Evolutionary conservation across 768 basidiomycete species (phyloP).

Genomic region (Termitomyces sp.): DNA sequence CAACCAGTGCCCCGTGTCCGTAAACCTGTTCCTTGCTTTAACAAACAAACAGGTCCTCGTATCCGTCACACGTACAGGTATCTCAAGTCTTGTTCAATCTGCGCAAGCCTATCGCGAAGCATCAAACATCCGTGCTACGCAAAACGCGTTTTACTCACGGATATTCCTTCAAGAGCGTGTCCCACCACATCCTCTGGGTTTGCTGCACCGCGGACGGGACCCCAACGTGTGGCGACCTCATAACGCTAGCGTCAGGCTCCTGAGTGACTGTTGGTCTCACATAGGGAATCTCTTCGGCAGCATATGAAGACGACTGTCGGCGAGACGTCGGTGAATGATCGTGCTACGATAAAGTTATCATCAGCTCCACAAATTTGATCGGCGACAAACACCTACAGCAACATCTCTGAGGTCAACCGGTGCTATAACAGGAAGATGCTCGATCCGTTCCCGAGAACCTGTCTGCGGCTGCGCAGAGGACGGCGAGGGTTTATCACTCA

Average conservation of each 20-base stretch:
- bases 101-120: constrained; percentile 32
- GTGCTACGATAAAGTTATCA: constrained; percentile 15
- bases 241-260: constrained; percentile 31
- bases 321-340: constrained; percentile 26
- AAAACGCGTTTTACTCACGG: constrained; percentile 23
- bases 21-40: constrained; percentile 49
- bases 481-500: constrained; percentile 20
- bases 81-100: constrained; percentile 44
- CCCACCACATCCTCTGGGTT: constrained; percentile 39
- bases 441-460: constrained; percentile 11
- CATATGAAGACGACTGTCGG: constrained; percentile 22
- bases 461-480: constrained; percentile 18
- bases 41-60: neutral
- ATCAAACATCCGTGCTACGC: neutral
- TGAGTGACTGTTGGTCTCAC: constrained; percentile 31
- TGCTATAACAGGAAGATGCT: constrained; percentile 9
- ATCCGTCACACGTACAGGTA: constrained; percentile 35
- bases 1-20: constrained; percentile 59
- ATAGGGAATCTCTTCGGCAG: constrained; percentile 31
- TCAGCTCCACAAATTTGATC: neutral
- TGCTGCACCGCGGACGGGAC: constrained; percentile 26
- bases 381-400: constrained; percentile 20
- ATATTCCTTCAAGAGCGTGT: constrained; percentile 29
- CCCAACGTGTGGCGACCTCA: constrained; percentile 27
- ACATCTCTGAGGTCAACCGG: constrained; percentile 21